Evolutionary conservation across 345 rosid genomes (phyloP), one percentile per base, ranked within the genome.

Genomic region (Populus nigra): DNA sequence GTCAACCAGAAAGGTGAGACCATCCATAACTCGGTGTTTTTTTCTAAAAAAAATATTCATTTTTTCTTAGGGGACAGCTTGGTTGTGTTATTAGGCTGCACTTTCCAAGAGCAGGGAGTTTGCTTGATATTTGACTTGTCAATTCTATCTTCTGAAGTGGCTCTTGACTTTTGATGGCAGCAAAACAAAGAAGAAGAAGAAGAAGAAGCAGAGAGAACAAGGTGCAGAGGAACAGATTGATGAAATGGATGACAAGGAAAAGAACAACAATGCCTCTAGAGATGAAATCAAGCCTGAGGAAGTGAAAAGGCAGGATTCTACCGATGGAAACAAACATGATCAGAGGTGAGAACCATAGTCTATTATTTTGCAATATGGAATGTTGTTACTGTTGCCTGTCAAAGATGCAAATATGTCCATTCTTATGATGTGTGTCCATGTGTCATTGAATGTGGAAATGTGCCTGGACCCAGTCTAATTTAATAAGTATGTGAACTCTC

Each of bases 111-210:
- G 62, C 50, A 16, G 49, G 38, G 59, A 66, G 68, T 39, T 53
- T 72, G 53, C 39, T 71, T 49, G 67, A 29, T 71, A 39, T 31
- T 36, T 29, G 35, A 22, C 74, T 73, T 16, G 57, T 71, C 53
- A 12, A 16, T 23, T 75, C 71, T 20, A 61, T 49, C 27, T 55
- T 33, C 43, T 86, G 74, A 82, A 69, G 35, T 78, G 53, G 73
- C 69, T 77, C 72, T 57, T 76, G 29, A 63, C 69, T 72, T 59
- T 75, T 43, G 65, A 79, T 84, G 71, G 31, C 82, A 94, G 94
- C 88, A 87, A 74, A 76, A 90, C 80, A 65, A 90, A 86, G 84
- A 91, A 94, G 82, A 88, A 88, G 83, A 86, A 90, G 29, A 59
- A 41, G 13, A 41, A 41, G 80, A 87, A 90, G 63, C 84, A 83